Percentiles rank a stretch among this genome's conserved stretches.
Conservation (phyloP, 2,329 filamentous ascomycete species). For the Cordyceps cicadae region DNA sequence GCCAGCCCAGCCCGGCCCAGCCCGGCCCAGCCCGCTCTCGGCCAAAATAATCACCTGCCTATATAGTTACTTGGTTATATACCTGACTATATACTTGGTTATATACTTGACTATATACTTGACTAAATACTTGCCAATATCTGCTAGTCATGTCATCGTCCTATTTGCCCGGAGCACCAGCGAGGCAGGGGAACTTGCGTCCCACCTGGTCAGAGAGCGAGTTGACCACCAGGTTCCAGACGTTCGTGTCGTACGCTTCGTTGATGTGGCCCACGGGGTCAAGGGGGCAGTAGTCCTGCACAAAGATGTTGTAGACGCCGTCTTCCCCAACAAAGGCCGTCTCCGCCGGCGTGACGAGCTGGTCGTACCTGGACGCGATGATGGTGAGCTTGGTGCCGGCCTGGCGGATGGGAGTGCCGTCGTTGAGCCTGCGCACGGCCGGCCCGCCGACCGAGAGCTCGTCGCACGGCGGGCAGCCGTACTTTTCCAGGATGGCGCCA, state of each 20-base stretch:
- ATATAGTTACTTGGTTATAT: no score
- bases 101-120: no score
- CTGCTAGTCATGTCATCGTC: no score
- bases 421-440: conserved; percentile 13
- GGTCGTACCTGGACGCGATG: conserved; percentile 13
- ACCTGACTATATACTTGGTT: no score
- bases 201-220: conserved; percentile 12
- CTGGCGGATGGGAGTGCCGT: conserved; percentile 12
- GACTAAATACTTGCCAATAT: no score
- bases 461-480: conserved; percentile 15
- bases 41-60: no score
- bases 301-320: conserved; percentile 15
- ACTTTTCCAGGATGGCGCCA: conserved; percentile 4
- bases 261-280: conserved; percentile 16
- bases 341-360: conserved; percentile 13
- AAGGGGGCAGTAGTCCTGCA: conserved; percentile 15
- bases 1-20: no score
- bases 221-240: conserved; percentile 15
- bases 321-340: conserved; percentile 11
- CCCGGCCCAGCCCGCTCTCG: no score
- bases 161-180: conserved; percentile 6
- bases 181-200: conserved; percentile 9
- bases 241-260: conserved; percentile 13
- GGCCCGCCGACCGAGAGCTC: conserved; percentile 13
- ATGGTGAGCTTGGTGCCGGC: conserved; percentile 15